A percentile compares a stretch with the other conserved stretches of the same genome.
phyloP scores from a whole-genome alignment of 495 filamentous ascomycete genomes.

The Hypoxylon subgilvum region DNA sequence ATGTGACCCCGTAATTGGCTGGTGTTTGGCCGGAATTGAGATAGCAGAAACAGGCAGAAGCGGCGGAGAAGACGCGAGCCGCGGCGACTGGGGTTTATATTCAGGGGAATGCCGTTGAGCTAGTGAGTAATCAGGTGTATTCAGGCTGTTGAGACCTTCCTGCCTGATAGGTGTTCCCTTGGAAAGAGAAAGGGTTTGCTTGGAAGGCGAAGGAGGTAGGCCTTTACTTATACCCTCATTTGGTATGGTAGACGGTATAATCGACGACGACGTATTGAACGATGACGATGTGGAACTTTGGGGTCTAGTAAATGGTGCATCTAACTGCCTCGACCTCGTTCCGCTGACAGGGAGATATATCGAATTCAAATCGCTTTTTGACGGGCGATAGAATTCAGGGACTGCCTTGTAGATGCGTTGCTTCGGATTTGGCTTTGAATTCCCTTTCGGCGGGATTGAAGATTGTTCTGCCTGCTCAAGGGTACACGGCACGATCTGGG shows the following conservation, averaged over 20 bases:
- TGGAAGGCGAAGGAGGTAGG: background rate
- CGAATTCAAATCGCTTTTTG: background rate
- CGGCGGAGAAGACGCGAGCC: slow-evolving; percentile 42
- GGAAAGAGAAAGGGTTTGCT: background rate
- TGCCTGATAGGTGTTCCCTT: background rate
- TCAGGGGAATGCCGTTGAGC: slow-evolving; percentile 12
- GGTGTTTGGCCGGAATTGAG: background rate
- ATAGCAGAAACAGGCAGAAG: slow-evolving; percentile 25
- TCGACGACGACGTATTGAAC: slow-evolving; percentile 23
- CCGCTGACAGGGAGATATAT: slow-evolving; percentile 4
- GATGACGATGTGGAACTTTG: slow-evolving; percentile 19
- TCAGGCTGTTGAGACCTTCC: background rate
- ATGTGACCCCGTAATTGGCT: slow-evolving; percentile 20
- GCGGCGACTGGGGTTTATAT: slow-evolving; percentile 10
- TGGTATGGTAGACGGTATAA: slow-evolving; percentile 39
- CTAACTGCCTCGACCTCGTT: background rate
- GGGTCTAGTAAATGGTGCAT: background rate
- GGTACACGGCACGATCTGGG: slow-evolving; percentile 50
- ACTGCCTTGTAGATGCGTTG: slow-evolving; percentile 17
- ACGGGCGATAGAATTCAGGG: slow-evolving; percentile 24
- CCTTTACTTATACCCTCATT: background rate
- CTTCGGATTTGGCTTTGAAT: slow-evolving; percentile 5
- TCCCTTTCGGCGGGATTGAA: background rate
- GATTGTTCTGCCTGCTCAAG: slow-evolving; percentile 23
- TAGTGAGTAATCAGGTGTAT: slow-evolving; percentile 11